Evolutionary conservation across 495 filamentous ascomycete species (phyloP).

Genomic region (Darksidea phi): DNA sequence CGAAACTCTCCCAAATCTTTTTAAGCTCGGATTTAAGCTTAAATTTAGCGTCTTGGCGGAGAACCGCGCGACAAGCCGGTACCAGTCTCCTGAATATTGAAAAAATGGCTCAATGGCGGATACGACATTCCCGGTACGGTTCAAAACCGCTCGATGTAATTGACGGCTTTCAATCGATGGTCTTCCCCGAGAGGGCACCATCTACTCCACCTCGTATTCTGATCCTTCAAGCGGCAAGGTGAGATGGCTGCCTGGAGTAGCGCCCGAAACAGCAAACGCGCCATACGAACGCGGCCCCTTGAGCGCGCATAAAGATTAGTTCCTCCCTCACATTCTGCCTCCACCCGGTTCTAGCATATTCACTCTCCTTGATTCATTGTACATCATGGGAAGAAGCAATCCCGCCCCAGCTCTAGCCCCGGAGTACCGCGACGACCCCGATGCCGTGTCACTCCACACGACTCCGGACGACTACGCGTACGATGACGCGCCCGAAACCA

Average conservation of each 20-base stretch:
- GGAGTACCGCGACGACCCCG: conserved; percentile 37
- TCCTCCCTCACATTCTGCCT: too few species aligned
- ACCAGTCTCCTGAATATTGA: too few species aligned
- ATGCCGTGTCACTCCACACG: conserved; percentile 39
- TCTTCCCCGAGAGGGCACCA: too few species aligned
- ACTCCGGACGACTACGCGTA: conserved; percentile 39
- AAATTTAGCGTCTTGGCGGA: conserved; percentile 30
- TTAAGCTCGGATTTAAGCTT: conserved; percentile 26
- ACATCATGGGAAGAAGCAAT: conserved; percentile 26
- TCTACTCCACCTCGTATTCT: neutral
- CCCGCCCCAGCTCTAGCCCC: conserved; percentile 1
- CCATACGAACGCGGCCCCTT: conserved; percentile 8
- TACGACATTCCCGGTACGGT: too few species aligned
- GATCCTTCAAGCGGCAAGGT: conserved; percentile 18
- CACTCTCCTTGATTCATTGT: neutral
- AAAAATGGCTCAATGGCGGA: too few species aligned
- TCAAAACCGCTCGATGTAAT: neutral
- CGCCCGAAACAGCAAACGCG: conserved; percentile 14
- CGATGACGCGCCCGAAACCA: conserved; percentile 37
- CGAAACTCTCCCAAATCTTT: conserved; percentile 16
- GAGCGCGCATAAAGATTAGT: neutral
- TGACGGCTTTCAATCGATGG: too few species aligned
- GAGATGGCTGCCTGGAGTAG: conserved; percentile 25
- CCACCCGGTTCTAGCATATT: too few species aligned
- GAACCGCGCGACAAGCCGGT: neutral